Percentiles rank a stretch among this genome's conserved stretches.
phyloP scores from a whole-genome alignment of 2,329 filamentous ascomycete genomes.

The Mariannaea elegans region DNA sequence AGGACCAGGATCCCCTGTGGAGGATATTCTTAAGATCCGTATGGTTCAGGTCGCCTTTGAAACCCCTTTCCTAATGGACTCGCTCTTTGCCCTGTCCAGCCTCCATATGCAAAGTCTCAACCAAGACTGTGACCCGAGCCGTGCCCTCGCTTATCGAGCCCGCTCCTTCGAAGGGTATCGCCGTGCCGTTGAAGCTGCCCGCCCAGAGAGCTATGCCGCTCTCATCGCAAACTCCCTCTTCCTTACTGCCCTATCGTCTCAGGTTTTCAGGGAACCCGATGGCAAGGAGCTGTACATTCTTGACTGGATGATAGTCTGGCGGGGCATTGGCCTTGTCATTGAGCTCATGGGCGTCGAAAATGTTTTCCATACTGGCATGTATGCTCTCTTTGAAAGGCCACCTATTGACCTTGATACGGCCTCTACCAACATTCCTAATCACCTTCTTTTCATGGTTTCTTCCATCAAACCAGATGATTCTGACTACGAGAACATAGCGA shows the following conservation, averaged over 20 bases:
- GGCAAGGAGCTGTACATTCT: slow-evolving; percentile 58
- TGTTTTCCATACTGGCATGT: slow-evolving; percentile 53
- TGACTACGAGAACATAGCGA: slow-evolving; percentile 50
- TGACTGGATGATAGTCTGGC: slow-evolving; percentile 66
- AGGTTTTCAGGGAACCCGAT: slow-evolving; percentile 59
- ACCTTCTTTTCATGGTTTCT: slow-evolving; percentile 59
- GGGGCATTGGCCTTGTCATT: slow-evolving; percentile 60
- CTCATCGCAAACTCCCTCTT: slow-evolving; percentile 61
- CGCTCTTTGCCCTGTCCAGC: slow-evolving; percentile 60
- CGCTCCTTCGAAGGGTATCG: slow-evolving; percentile 61
- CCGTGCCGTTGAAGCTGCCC: slow-evolving; percentile 57
- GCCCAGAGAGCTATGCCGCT: slow-evolving; percentile 57
- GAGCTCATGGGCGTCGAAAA: slow-evolving; percentile 42
- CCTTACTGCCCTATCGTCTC: slow-evolving; percentile 59
- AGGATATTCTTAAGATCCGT: slow-evolving; percentile 55
- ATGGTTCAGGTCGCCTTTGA: slow-evolving; percentile 61
- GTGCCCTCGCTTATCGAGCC: slow-evolving; percentile 56
- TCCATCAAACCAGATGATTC: slow-evolving; percentile 53
- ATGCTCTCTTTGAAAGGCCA: slow-evolving; percentile 59
- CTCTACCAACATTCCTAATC: slow-evolving; percentile 53
- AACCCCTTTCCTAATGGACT: slow-evolving; percentile 64
- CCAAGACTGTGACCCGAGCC: slow-evolving; percentile 49
- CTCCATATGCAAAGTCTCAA: slow-evolving; percentile 57
- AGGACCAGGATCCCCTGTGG: slow-evolving; percentile 44
- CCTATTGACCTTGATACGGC: slow-evolving; percentile 56